phyloP scores from a whole-genome alignment of 1,139 yeast species.

The Kurtzmaniella natalensis region DNA sequence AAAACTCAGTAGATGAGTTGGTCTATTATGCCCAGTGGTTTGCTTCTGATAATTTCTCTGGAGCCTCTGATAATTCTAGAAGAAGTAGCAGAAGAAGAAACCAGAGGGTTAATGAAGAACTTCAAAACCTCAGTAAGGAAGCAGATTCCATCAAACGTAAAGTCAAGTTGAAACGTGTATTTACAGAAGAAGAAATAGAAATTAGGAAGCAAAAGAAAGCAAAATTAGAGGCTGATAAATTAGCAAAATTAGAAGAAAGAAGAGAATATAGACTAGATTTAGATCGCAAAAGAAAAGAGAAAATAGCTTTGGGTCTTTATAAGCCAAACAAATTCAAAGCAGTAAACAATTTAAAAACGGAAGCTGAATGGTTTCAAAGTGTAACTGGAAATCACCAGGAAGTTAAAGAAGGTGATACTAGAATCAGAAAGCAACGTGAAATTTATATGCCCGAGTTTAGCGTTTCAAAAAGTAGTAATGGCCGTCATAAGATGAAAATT shows the following conservation, averaged over 20 bases:
- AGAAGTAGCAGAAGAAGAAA: conserved; percentile 3
- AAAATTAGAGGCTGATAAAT: conserved; percentile 4
- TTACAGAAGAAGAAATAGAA: conserved; percentile 10
- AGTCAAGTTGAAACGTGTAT: conserved; percentile 7
- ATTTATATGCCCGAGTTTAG: conserved; percentile 23
- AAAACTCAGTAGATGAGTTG: conserved; percentile 6
- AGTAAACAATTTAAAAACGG: conserved; percentile 15
- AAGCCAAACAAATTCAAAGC: conserved; percentile 8
- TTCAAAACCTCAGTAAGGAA: conserved; percentile 10
- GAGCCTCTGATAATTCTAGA: conserved; percentile 10
- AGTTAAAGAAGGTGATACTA: conserved; percentile 29
- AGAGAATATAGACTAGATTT: conserved; percentile 8
- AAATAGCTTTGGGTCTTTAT: conserved; percentile 9
- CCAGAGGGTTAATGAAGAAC: conserved; percentile 3
- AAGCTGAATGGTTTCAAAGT: conserved; percentile 35
- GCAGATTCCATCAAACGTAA: conserved; percentile 4
- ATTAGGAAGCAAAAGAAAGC: conserved; percentile 5
- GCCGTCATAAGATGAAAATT: conserved; percentile 7
- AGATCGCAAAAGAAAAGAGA: conserved; percentile 7
- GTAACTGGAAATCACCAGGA: conserved; percentile 32
- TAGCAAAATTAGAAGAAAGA: conserved; percentile 6
- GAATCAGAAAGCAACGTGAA: conserved; percentile 26
- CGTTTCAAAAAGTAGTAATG: conserved; percentile 10
- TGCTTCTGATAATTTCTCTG: conserved; percentile 5
- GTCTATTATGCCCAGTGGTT: conserved; percentile 8